A percentile compares a stretch with the other conserved stretches of the same genome.
Conservation (phyloP, 179 eudicot species). For the Silene vulgaris region DNA sequence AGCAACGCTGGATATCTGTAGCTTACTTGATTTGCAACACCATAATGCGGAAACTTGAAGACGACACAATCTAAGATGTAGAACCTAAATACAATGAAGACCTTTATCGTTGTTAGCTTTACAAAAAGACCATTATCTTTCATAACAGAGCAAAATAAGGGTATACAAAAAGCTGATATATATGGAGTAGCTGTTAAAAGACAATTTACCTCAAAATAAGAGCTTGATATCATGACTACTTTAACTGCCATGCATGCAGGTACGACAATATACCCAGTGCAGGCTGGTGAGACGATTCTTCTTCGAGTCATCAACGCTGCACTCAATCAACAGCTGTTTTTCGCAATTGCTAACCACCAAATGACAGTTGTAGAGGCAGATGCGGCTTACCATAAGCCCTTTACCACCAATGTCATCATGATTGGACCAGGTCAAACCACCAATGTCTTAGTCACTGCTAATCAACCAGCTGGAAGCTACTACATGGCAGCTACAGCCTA, state of each 20-base stretch:
- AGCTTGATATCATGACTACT: not conserved
- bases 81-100: not conserved
- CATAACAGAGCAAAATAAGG: not conserved
- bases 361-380: slow-evolving; percentile 47
- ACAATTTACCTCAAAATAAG: not conserved
- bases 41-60: not conserved
- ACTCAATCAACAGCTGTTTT: too few relatives aligned
- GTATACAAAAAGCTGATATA: not conserved
- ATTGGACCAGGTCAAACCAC: slow-evolving; percentile 19
- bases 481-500: slow-evolving; percentile 85
- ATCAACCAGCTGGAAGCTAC: slow-evolving; percentile 60
- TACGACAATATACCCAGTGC: slow-evolving; percentile 41
- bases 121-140: too few relatives aligned
- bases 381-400: too few relatives aligned
- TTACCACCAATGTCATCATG: too few relatives aligned
- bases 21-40: not conserved
- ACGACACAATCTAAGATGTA: not conserved
- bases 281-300: slow-evolving; percentile 50
- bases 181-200: not conserved
- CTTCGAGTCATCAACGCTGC: too few relatives aligned
- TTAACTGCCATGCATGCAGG: slow-evolving; percentile 37
- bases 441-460: slow-evolving; percentile 57
- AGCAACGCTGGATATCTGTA: not conserved
- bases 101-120: too few relatives aligned
- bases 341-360: too few relatives aligned